Percentiles rank a stretch among this genome's conserved stretches.
These are phyloP conservation scores for Rhizopogon sp. DNA, from an alignment of 768 basidiomycete species.

Conservation along the genomic window DNA sequence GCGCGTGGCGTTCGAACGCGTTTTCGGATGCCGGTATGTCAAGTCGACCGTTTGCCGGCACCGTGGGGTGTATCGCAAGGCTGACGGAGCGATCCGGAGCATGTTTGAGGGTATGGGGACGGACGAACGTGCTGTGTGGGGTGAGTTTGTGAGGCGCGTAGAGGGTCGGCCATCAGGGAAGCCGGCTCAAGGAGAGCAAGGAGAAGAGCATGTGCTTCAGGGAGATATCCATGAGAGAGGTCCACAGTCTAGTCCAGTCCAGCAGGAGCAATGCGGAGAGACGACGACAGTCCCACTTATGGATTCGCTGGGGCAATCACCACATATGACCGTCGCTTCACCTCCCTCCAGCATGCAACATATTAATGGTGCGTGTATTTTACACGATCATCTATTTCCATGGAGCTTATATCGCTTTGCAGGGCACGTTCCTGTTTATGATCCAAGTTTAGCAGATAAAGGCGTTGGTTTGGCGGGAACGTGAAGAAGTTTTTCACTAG, in stretches of 20 bases:
- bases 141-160: constrained; percentile 59
- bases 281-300: constrained; percentile 9
- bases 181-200: constrained; percentile 11
- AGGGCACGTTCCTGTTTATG: constrained; percentile 8
- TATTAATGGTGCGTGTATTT: constrained; percentile 9
- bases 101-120: constrained; percentile 52
- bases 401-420: background rate
- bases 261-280: constrained; percentile 17
- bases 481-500: no score
- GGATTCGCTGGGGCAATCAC: background rate
- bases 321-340: background rate
- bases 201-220: constrained; percentile 15
- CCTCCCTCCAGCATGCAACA: background rate
- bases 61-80: constrained; percentile 62
- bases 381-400: background rate
- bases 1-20: constrained; percentile 61
- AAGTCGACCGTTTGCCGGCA: constrained; percentile 73
- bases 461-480: background rate
- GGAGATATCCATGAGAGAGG: constrained; percentile 10
- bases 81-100: constrained; percentile 39
- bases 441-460: constrained; percentile 3
- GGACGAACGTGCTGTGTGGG: constrained; percentile 59
- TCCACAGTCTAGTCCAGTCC: constrained; percentile 1
- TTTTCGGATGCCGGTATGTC: constrained; percentile 67
- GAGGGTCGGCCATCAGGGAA: constrained; percentile 43